These are phyloP conservation scores for Davidsoniella eucalypti DNA, from an alignment of 2,329 filamentous ascomycete genomes.

Conservation along the genomic window DNA sequence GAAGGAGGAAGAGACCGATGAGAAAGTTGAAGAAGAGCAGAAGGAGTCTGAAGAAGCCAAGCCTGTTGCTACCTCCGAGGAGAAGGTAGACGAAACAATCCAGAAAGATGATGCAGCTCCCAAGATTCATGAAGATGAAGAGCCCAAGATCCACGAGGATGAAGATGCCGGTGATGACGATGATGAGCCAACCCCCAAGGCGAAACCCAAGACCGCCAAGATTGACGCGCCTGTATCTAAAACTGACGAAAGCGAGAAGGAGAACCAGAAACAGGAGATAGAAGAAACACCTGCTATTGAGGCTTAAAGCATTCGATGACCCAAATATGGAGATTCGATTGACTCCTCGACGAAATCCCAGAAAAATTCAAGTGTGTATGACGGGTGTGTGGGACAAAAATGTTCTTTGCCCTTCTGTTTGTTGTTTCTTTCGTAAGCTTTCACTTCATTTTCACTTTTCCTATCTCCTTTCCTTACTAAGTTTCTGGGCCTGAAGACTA, in stretches of 20 bases:
- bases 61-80: not conserved
- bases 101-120: not conserved
- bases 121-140: constrained; percentile 1
- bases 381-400: not conserved
- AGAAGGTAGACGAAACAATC: not conserved
- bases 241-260: constrained; percentile 6
- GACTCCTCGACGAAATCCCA: not conserved
- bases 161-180: constrained; percentile 1
- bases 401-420: not conserved
- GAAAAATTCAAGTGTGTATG: not conserved
- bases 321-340: not conserved
- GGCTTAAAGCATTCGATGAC: not conserved
- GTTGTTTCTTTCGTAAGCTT: not conserved
- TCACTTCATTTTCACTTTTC: not conserved
- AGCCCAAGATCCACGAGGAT: constrained; percentile 7
- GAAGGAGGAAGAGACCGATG: not conserved
- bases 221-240: not conserved
- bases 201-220: not conserved
- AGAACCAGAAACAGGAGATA: not conserved
- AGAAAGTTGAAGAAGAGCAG: not conserved
- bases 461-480: not conserved
- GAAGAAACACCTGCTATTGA: not conserved
- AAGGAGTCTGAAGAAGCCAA: not conserved
- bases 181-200: constrained; percentile 7
- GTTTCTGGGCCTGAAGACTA: not conserved